phyloP scores from a whole-genome alignment of 2,329 filamentous ascomycete genomes.

The Calonectria pteridis region DNA sequence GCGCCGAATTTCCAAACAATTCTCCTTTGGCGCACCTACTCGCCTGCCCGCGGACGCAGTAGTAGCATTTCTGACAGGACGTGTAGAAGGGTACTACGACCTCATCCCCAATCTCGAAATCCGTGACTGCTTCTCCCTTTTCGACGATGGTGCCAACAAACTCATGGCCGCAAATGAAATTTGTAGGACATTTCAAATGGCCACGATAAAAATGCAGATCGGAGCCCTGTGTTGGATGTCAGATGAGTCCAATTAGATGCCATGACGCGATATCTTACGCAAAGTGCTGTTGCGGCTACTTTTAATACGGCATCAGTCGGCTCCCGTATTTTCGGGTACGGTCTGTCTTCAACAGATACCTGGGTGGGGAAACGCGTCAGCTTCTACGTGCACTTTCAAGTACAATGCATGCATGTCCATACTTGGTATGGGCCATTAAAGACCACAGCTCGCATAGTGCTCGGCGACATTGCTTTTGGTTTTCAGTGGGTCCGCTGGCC shows the following conservation, averaged over 20 bases:
- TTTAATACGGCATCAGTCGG: neutral
- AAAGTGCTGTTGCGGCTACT: neutral
- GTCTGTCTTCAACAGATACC: slow-evolving; percentile 1
- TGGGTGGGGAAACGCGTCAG: neutral
- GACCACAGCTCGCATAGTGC: neutral
- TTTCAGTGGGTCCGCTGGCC: neutral
- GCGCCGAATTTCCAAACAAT: slow-evolving; percentile 17
- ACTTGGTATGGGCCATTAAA: neutral
- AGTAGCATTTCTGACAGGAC: slow-evolving; percentile 14
- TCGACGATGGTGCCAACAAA: slow-evolving; percentile 14
- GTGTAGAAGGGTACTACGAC: slow-evolving; percentile 21
- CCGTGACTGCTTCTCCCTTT: slow-evolving; percentile 7
- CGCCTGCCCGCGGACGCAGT: slow-evolving; percentile 1
- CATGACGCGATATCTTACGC: neutral
- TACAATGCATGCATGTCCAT: neutral
- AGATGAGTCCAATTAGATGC: neutral
- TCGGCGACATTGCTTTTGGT: neutral
- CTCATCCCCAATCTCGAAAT: neutral
- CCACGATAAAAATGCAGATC: slow-evolving; percentile 32
- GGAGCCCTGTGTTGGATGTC: neutral
- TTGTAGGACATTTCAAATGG: slow-evolving; percentile 20
- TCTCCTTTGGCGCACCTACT: slow-evolving; percentile 11
- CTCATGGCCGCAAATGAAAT: slow-evolving; percentile 25
- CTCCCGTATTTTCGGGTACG: neutral
- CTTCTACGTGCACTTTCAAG: neutral